Evolutionary conservation across 495 filamentous ascomycete genomes (phyloP).

Genomic region (Aspergillus cristatus): DNA sequence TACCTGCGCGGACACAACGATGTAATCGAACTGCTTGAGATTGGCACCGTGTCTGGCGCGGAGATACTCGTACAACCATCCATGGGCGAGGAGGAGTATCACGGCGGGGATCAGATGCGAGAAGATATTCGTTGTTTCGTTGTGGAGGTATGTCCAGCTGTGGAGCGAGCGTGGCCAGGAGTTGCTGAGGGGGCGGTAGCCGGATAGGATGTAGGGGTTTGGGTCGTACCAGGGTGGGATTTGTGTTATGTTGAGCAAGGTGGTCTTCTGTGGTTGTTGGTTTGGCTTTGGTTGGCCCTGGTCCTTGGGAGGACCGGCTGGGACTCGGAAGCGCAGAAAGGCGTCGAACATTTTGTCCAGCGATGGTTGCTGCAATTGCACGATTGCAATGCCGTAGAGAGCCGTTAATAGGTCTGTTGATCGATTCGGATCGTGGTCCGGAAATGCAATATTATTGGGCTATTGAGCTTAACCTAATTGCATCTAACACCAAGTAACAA

Average conservation of each 20-base stretch:
- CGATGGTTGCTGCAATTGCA: background rate
- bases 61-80: constrained; percentile 1
- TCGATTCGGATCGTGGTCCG: no score
- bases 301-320: background rate
- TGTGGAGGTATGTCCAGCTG: constrained; percentile 22
- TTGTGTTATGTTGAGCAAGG: constrained; percentile 3
- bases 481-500: no score
- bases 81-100: constrained; percentile 7
- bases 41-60: background rate
- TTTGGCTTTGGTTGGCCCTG: background rate
- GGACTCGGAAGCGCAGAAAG: constrained; percentile 2
- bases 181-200: constrained; percentile 26
- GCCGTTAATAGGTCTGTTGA: no score
- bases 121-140: constrained; percentile 23
- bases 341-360: constrained; percentile 1
- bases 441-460: no score
- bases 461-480: no score
- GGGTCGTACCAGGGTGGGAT: constrained; percentile 23
- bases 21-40: constrained; percentile 4
- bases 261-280: background rate
- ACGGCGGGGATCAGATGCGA: constrained; percentile 20
- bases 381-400: background rate
- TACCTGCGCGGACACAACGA: constrained; percentile 9
- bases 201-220: constrained; percentile 26
- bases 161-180: constrained; percentile 20